Evolutionary conservation across 768 basidiomycete genomes (phyloP), one percentile per base, ranked within the genome.

Genomic region (Polyporus arcularius): DNA sequence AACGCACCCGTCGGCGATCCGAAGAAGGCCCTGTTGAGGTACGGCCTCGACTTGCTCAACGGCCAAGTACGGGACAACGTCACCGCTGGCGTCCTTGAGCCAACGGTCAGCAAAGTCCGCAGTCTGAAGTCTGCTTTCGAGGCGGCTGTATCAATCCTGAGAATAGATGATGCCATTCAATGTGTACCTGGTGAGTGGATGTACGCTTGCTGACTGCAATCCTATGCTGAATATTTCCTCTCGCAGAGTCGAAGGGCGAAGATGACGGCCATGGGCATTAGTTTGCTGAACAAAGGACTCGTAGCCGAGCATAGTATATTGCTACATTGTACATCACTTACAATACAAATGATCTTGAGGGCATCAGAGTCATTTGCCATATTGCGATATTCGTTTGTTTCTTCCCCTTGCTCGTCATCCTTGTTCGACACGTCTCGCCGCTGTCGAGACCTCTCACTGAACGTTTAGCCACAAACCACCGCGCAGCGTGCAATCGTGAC

Each of bases 91-190:
- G 86, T 99, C 32, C 79, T 99, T 48, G 97, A 98, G 76, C 97
- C 97, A 4, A 98, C 95, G 9, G 85, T 99, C 78, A 92, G 91
- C 80, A 98, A 99, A 78, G 91, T 98, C 66, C 93, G 92, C 78
- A 96, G 93, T 71, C 76, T 99, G 73, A 99, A 99, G 80, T 94
- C 91, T 38, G 97, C 97, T 38, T 92, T 96, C 65, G 96, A 98
- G 74, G 96, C 96, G 32, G 94, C 96, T 4, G 95, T 97, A 42
- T 94, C 94, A 59, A 78, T 98, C 61, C 78, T 99, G 73, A 85
- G 97, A 62, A 98, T 98, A 68, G 96, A 98, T 73, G 96, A 94
- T 74, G 92, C 92, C n/a, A 94, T 94, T 63, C 92, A 94, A 69
- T 92, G 90, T 74, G 81, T 90, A 49, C 90, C 92, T 61, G 92